A percentile compares a stretch with the other conserved stretches of the same genome.
Evolutionary conservation across 176 grass and related monocot species (phyloP).

Genomic region (Aegilops bicornis): DNA sequence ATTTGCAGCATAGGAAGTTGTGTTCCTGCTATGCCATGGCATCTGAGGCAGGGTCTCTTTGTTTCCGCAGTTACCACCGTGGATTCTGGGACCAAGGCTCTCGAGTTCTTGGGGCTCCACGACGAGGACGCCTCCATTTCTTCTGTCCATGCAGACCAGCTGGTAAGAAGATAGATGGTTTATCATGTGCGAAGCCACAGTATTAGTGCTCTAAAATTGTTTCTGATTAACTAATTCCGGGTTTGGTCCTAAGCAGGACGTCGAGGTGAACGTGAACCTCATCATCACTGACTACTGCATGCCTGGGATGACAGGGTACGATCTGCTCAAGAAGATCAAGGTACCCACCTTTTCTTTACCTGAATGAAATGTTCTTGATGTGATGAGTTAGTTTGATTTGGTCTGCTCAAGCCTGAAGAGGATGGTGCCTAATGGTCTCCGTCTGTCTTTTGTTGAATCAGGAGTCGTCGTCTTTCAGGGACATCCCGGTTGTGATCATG

Average conservation of each 20-base stretch:
- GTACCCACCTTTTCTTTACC: conserved; percentile 16
- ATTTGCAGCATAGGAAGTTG: background rate
- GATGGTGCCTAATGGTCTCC: background rate
- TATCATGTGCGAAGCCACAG: background rate
- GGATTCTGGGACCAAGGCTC: conserved; percentile 85
- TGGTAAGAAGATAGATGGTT: conserved; percentile 40
- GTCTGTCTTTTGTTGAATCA: conserved; percentile 33
- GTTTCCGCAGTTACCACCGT: conserved; percentile 66
- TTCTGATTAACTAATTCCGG: conserved; percentile 10
- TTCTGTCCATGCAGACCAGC: conserved; percentile 44
- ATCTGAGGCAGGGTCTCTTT: conserved; percentile 10
- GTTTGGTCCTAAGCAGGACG: conserved; percentile 49
- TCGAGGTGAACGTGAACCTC: conserved; percentile 91
- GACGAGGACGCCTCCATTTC: conserved; percentile 19
- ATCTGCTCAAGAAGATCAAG: conserved; percentile 96
- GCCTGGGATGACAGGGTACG: conserved; percentile 95
- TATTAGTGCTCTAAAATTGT: conserved; percentile 9
- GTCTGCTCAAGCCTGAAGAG: conserved; percentile 4
- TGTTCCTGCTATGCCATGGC: background rate
- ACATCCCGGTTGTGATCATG: conserved; percentile 97
- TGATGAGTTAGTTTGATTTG: background rate
- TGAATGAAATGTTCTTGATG: background rate
- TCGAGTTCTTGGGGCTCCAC: conserved; percentile 71
- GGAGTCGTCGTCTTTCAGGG: conserved; percentile 74
- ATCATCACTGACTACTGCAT: conserved; percentile 99